Evolutionary conservation across 2,329 filamentous ascomycete species (phyloP).

Genomic region (Ophiostoma sp.): DNA sequence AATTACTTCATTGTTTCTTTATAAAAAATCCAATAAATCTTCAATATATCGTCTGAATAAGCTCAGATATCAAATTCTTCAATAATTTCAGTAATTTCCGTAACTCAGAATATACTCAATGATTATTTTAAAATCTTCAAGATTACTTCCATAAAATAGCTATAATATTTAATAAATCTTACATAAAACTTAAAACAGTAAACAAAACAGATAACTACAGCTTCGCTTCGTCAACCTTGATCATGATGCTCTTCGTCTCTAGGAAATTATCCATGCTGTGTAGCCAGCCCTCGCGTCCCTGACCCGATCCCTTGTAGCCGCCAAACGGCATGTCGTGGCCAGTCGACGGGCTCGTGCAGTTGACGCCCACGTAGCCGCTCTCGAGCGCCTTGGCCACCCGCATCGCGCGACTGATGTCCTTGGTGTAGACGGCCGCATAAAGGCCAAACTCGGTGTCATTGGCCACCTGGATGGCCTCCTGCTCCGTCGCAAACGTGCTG

Average conservation of each 20-base stretch:
- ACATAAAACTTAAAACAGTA: background rate
- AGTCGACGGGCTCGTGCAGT: constrained; percentile 36
- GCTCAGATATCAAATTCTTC: too few species aligned
- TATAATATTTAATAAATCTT: too few species aligned
- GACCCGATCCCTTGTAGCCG: constrained; percentile 38
- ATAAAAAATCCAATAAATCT: too few species aligned
- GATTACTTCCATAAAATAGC: too few species aligned
- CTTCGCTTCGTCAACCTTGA: constrained; percentile 25
- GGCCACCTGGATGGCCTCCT: constrained; percentile 43
- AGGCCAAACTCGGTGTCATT: constrained; percentile 52
- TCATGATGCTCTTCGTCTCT: constrained; percentile 31
- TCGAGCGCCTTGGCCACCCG: constrained; percentile 43
- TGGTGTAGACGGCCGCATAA: constrained; percentile 46
- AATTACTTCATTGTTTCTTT: too few species aligned
- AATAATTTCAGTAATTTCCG: too few species aligned
- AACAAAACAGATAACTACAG: background rate
- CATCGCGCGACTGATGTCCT: constrained; percentile 39
- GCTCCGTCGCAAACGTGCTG: constrained; percentile 46
- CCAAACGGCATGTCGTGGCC: constrained; percentile 38
- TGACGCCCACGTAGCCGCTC: constrained; percentile 52
- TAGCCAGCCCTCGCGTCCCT: constrained; percentile 34
- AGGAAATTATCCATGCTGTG: constrained; percentile 35
- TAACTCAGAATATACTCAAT: too few species aligned
- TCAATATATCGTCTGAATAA: too few species aligned
- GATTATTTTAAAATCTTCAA: too few species aligned